Conservation (phyloP, 768 basidiomycete genomes). For the Suillus clintonianus region DNA sequence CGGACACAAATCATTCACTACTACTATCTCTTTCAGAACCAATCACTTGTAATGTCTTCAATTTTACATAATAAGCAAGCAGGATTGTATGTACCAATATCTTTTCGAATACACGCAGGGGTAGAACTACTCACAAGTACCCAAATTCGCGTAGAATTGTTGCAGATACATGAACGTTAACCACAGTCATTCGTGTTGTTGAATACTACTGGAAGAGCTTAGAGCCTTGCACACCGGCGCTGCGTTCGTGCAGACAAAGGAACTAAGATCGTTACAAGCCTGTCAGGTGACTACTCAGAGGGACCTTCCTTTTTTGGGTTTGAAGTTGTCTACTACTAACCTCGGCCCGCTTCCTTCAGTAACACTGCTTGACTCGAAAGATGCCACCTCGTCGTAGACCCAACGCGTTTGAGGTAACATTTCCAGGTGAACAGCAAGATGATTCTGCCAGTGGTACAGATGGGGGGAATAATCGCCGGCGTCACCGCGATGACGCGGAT, state of each 20-base stretch:
- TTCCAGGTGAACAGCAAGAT: constrained; percentile 32
- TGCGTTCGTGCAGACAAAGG: neutral
- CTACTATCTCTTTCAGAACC: neutral
- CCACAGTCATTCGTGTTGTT: neutral
- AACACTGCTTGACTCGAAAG: neutral
- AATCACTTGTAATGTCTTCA: neutral
- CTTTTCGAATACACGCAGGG: constrained; percentile 11
- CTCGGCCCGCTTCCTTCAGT: neutral
- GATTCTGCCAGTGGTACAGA: constrained; percentile 27
- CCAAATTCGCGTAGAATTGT: neutral
- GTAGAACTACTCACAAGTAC: neutral
- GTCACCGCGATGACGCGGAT: constrained; percentile 16
- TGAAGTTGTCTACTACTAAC: neutral
- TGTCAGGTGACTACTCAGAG: neutral
- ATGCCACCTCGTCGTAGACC: constrained; percentile 47
- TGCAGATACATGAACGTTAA: neutral
- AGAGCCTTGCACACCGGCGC: no score
- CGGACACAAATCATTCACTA: neutral
- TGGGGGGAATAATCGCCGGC: constrained; percentile 27
- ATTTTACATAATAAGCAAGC: neutral
- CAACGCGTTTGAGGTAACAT: constrained; percentile 57
- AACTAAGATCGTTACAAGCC: neutral
- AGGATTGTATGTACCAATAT: constrained; percentile 11
- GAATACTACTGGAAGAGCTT: neutral
- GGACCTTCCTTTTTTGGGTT: neutral